Evolutionary conservation across 192 early-diverging fungal species (phyloP), one percentile per base, ranked within the genome.

Genomic region (Coemansia sp.): DNA sequence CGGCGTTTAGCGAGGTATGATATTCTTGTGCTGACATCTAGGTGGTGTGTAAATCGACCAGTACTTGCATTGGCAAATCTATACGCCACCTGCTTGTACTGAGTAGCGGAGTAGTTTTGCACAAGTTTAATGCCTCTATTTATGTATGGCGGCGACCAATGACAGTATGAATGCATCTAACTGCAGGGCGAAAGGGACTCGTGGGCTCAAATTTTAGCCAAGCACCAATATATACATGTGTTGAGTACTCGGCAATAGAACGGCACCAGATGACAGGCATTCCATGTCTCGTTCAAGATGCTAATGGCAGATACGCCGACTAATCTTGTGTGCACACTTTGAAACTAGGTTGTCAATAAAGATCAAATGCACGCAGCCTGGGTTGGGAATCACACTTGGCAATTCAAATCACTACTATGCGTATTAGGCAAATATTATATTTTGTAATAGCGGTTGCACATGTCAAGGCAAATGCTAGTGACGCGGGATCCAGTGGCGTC

Each of bases 31-130:
- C 51, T 5, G 9, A 13, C 51, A 15, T 20, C 22, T 19, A 12
- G 5, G 27, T 7, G 17, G 20, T 24, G 53, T 13, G 20, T 11
- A 65, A 15, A 31, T 19, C 10, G 3, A 5, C 22, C 20, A 34
- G 17, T n/a, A 11, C 22, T 5, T 34, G 63, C 63, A 65, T 55
- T 55, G 51, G 51, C 24, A 55, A 55, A 29, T 55, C 51, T 55
- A 29, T 29, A 29, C 51, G 51, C 51, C 51, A 55, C 51, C 10
- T 50, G 48, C 15, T 17, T 17, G 13, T 17, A 44, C 42, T 44
- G 42, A 17, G 13, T 10, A 17, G 42, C 11, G 42, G 12, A 12
- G 42, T 44, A 44, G 10, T 24, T 22, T 11, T 50, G 10, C 0
- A 9, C 48, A 20, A 8, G 48, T 11, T 24, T 19, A 50, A 19